phyloP scores from a whole-genome alignment of 768 basidiomycete species.

The Cantharellus anzutake region DNA sequence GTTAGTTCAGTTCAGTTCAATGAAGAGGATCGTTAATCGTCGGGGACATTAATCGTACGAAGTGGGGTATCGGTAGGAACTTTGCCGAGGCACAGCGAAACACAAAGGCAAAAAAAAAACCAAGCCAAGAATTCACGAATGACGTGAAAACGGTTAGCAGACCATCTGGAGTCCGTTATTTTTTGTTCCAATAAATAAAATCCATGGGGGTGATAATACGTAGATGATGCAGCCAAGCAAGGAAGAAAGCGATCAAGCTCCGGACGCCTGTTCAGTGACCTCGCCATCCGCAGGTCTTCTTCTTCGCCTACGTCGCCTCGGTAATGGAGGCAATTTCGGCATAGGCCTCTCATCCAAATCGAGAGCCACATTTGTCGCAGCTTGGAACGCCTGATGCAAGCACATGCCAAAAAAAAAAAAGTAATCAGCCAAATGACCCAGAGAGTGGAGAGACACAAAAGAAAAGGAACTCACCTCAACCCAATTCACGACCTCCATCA shows the following conservation, averaged over 20 bases:
- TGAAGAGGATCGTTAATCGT: no score
- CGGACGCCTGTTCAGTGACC: background rate
- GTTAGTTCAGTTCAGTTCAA: no score
- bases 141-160: no score
- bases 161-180: no score
- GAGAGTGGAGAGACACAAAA: background rate
- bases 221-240: background rate
- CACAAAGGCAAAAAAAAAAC: no score
- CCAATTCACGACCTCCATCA: conserved; percentile 79
- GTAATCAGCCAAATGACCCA: background rate
- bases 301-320: conserved; percentile 24
- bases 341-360: conserved; percentile 84
- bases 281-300: no score
- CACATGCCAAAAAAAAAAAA: background rate
- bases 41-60: no score
- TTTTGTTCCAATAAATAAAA: no score
- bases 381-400: conserved; percentile 56
- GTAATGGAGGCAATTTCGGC: conserved; percentile 79
- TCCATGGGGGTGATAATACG: background rate
- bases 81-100: no score
- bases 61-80: no score
- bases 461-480: conserved; percentile 53
- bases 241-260: background rate
- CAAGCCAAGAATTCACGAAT: no score
- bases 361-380: conserved; percentile 76